Percentiles rank a stretch among this genome's conserved stretches.
Evolutionary conservation across 805 yeast species (phyloP).

Genomic region (Saccharomycopsis synnaedendra): DNA sequence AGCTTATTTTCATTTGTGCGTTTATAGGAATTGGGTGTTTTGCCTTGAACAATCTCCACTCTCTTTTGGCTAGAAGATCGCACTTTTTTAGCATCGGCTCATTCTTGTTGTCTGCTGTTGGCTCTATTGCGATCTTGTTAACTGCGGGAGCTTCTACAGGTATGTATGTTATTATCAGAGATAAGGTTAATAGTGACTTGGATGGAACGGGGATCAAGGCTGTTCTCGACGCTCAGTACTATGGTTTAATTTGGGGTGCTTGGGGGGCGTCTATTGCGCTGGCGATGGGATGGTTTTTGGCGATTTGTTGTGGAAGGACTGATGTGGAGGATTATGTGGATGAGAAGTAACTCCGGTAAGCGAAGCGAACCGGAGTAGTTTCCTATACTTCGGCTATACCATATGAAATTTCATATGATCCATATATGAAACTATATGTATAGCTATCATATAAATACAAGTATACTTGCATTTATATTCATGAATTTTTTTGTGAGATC

Average conservation of each 20-base stretch:
- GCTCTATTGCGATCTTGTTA: slow-evolving; percentile 27
- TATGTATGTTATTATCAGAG: slow-evolving; percentile 36
- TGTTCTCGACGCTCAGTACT: slow-evolving; percentile 34
- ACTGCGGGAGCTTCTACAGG: slow-evolving; percentile 56
- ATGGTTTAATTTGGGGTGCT: slow-evolving; percentile 57
- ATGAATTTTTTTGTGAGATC: no score
- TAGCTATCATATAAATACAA: no score
- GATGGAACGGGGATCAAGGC: slow-evolving; percentile 44
- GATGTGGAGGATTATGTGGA: slow-evolving; percentile 5
- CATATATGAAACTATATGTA: no score
- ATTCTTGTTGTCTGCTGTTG: slow-evolving; percentile 31
- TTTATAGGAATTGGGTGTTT: slow-evolving; percentile 36
- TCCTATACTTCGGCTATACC: no score
- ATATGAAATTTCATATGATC: no score
- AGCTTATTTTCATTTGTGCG: slow-evolving; percentile 49
- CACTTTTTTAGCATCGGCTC: slow-evolving; percentile 34
- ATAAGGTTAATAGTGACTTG: slow-evolving; percentile 38
- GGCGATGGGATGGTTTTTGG: slow-evolving; percentile 29
- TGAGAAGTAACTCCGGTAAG: neutral
- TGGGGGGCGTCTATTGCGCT: slow-evolving; percentile 35
- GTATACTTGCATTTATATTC: no score
- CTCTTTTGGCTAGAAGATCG: slow-evolving; percentile 35
- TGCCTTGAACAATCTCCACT: slow-evolving; percentile 30
- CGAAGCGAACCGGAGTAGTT: no score
- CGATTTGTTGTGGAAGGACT: slow-evolving; percentile 31